Percentiles rank a stretch among this genome's conserved stretches.
Evolutionary conservation across 176 grass and related monocot species (phyloP).

Genomic region (Avena atlantica): DNA sequence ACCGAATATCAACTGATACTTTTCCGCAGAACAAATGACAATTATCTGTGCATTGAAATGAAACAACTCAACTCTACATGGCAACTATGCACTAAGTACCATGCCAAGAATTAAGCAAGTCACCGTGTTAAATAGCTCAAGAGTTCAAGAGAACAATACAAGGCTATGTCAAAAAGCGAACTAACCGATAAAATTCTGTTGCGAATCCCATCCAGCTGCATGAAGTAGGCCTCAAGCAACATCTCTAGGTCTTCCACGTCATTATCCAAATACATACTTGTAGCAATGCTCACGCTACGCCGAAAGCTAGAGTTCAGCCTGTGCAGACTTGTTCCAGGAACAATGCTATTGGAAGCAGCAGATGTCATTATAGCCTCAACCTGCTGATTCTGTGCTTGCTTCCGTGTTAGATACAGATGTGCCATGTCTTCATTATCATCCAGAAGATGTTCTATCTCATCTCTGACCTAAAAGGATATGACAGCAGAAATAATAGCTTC

Average conservation of each 20-base stretch:
- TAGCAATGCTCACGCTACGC: slow-evolving; percentile 75
- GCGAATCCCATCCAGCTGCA: slow-evolving; percentile 96
- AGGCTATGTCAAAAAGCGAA: slow-evolving; percentile 22
- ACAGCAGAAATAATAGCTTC: neutral
- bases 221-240: slow-evolving; percentile 99
- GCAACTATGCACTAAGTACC: neutral
- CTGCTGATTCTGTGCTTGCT: slow-evolving; percentile 92
- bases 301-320: slow-evolving; percentile 70
- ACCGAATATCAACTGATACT: slow-evolving; percentile 2
- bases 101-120: slow-evolving; percentile 22
- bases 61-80: neutral
- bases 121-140: neutral
- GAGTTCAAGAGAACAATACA: neutral
- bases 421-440: slow-evolving; percentile 98
- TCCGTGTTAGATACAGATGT: slow-evolving; percentile 94
- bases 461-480: slow-evolving; percentile 70
- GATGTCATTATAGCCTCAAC: slow-evolving; percentile 83
- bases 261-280: slow-evolving; percentile 88
- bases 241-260: slow-evolving; percentile 98
- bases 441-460: slow-evolving; percentile 99
- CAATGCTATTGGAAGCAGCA: slow-evolving; percentile 80
- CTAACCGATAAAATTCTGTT: slow-evolving; percentile 98
- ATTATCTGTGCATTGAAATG: slow-evolving; percentile 10
- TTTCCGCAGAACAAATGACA: neutral
- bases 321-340: slow-evolving; percentile 53